Evolutionary conservation across 805 yeast species (phyloP), one percentile per base, ranked within the genome.

Genomic region (Starmera dryadoides): DNA sequence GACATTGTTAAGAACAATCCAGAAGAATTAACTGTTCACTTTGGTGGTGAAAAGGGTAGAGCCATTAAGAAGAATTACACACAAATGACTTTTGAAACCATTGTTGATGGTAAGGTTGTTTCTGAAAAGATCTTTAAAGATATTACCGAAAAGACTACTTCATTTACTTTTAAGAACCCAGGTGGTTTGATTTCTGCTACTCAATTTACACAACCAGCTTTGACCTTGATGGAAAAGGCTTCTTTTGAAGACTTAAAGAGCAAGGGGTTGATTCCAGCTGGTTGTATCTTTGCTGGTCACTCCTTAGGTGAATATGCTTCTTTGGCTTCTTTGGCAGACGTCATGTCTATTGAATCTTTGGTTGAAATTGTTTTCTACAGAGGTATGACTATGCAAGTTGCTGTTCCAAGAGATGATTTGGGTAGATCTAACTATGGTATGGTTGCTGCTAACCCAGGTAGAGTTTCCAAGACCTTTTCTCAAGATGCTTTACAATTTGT

Each of bases 321-420:
- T 14, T 76, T 93, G 58, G 87, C 98, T 15, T 88, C 98, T 21
- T 73, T 93, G 56, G 98, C 96, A 39, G 96, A 93, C 62, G 97
- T 94, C 43, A 91, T 93, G 98, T 96, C 98, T 36, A 88, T 93
- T 54, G 98, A 93, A 70, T 84, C 95, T 6, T 74, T 91, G 52
- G 97, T 91, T 46, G 98, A 91, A 64, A 95, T 91, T 63, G 98
- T 91, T 39, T 93, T 93, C 77, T 94, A 93, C 77, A 83, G 99
- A 74, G 99, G 99, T 77, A 93, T 93, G 98, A 94, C 99, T 36
- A 93, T 93, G 99, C 98, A 93, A 73, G 98, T 93, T 49, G 98
- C 98, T 35, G 99, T 93, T 50, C 98, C 98, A 61, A 84, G 99
- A 71, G 99, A 93, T 66, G 77, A 80, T 40, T 61, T 67, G 37